Evolutionary conservation across 2,329 filamentous ascomycete species (phyloP).

Genomic region (Penicillium capsulatum): DNA sequence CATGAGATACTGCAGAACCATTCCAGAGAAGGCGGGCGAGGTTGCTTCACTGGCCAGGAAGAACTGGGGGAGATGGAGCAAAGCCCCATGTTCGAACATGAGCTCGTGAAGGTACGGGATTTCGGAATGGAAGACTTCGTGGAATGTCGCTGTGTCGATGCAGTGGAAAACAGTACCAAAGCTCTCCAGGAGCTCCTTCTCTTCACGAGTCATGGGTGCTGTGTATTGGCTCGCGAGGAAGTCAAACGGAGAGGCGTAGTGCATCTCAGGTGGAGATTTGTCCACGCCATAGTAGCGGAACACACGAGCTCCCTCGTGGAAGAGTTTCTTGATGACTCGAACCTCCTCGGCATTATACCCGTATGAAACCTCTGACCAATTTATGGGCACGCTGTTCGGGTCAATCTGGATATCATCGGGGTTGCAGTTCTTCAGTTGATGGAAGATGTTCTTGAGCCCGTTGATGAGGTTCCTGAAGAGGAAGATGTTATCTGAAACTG

Average conservation of each 20-base stretch:
- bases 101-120: slow-evolving; percentile 96
- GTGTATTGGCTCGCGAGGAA: slow-evolving; percentile 94
- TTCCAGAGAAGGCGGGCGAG: slow-evolving; percentile 93
- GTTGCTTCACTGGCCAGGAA: slow-evolving; percentile 98
- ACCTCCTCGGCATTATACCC: slow-evolving; percentile 98
- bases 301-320: slow-evolving; percentile 91
- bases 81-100: slow-evolving; percentile 92
- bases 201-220: slow-evolving; percentile 88
- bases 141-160: slow-evolving; percentile 95
- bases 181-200: slow-evolving; percentile 94
- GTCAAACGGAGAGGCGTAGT: slow-evolving; percentile 77
- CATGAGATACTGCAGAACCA: slow-evolving; percentile 97
- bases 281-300: slow-evolving; percentile 97
- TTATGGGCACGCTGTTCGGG: slow-evolving; percentile 69
- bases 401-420: slow-evolving; percentile 66
- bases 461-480: slow-evolving; percentile 95
- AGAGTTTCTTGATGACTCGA: slow-evolving; percentile 91
- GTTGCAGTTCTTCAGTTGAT: slow-evolving; percentile 88
- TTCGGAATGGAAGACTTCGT: slow-evolving; percentile 96
- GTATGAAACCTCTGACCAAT: slow-evolving; percentile 94
- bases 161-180: slow-evolving; percentile 98
- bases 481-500: slow-evolving; percentile 95
- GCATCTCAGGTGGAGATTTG: slow-evolving; percentile 66
- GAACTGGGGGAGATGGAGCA: slow-evolving; percentile 95
- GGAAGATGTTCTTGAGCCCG: slow-evolving; percentile 93